These are phyloP conservation scores for Pseudogymnoascus sp. DNA, from an alignment of 2,329 filamentous ascomycete genomes.

Conservation along the genomic window DNA sequence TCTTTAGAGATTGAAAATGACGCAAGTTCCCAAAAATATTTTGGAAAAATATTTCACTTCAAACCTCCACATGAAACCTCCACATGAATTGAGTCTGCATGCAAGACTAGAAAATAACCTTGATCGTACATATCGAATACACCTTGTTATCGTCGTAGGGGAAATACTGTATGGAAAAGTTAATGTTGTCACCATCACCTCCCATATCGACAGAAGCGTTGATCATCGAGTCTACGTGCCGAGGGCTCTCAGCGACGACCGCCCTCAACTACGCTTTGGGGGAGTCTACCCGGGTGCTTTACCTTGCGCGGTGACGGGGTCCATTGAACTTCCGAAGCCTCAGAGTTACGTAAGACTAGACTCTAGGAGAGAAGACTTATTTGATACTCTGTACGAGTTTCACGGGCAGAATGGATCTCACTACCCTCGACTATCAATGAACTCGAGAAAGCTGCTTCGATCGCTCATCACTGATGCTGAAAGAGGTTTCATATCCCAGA, in stretches of 20 bases:
- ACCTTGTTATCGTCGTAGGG: not conserved
- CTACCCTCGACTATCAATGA: not conserved
- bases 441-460: not conserved
- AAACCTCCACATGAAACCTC: not conserved
- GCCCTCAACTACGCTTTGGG: not conserved
- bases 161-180: not conserved
- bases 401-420: not conserved
- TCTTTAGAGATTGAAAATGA: not conserved
- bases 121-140: not conserved
- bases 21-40: not conserved
- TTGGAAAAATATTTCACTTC: not conserved
- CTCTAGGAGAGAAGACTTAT: not conserved
- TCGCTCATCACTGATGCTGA: not conserved
- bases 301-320: not conserved
- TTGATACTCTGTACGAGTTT: not conserved
- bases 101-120: not conserved
- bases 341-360: not conserved
- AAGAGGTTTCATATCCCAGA: not conserved
- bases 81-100: not conserved
- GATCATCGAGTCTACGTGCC: not conserved
- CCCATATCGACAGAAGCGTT: not conserved
- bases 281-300: not conserved
- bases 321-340: not conserved
- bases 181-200: not conserved
- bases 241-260: not conserved